These are phyloP conservation scores for Mucor piriformis DNA, from an alignment of 371 early-diverging fungal species.

Conservation along the genomic window DNA sequence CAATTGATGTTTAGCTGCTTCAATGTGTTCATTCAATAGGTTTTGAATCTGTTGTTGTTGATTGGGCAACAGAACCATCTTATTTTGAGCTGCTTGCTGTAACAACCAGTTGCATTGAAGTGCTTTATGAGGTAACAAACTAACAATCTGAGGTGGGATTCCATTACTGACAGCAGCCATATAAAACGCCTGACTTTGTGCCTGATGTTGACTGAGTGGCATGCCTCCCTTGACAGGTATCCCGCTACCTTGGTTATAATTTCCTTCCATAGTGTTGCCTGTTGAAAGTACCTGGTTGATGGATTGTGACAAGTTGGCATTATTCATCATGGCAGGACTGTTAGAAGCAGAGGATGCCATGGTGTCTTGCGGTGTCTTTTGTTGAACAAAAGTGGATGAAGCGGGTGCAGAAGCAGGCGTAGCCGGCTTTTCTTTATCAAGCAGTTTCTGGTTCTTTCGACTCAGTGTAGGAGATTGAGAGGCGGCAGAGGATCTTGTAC, in stretches of 20 bases:
- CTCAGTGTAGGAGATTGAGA: constrained; percentile 20
- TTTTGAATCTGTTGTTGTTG: constrained; percentile 38
- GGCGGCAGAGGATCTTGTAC: constrained; percentile 13
- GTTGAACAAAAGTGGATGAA: constrained; percentile 2
- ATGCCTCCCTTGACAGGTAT: constrained; percentile 27
- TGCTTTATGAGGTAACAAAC: constrained; percentile 34
- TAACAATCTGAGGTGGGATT: constrained; percentile 38
- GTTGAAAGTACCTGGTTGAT: neutral
- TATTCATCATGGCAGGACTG: constrained; percentile 8
- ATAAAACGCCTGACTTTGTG: constrained; percentile 29
- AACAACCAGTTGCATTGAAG: constrained; percentile 38
- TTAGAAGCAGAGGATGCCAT: constrained; percentile 17
- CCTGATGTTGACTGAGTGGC: constrained; percentile 27
- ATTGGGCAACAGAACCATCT: constrained; percentile 18
- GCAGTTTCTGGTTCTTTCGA: constrained; percentile 18
- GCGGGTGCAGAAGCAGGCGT: constrained; percentile 9
- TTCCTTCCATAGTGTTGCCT: neutral
- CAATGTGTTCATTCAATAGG: constrained; percentile 36
- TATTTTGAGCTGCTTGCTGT: constrained; percentile 36
- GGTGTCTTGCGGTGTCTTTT: neutral
- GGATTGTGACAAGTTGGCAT: neutral
- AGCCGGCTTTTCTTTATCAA: constrained; percentile 9
- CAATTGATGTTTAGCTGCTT: constrained; percentile 27
- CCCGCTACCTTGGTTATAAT: constrained; percentile 6
- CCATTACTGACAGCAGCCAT: constrained; percentile 39